Evolutionary conservation across 306 rosid genomes (phyloP), one percentile per base, ranked within the genome.

Genomic region (Hippophae tibetana): DNA sequence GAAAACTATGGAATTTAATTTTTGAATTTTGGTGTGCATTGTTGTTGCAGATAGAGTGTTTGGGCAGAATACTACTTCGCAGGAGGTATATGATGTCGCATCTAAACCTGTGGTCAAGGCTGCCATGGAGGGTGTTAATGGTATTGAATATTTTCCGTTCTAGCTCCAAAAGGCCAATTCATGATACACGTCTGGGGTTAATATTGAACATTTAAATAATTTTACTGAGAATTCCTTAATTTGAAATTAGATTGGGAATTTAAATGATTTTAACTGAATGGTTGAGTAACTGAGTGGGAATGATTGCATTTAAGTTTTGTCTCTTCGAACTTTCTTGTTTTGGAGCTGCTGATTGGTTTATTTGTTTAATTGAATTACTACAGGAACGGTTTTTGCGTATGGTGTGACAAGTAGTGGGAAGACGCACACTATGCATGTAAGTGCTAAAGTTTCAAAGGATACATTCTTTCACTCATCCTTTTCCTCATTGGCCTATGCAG

Each of bases 371-470:
- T 5, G 48, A 52, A 49, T 42, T 62, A 57, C n/a, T 61, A 82
- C 94, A 93, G 97, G 99, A 50, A 93, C 97, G 13, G 99, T 93
- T 70, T 93, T 93, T 77, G 99, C 97, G 49, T 93, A 93, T 58
- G 99, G 99, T 63, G 99, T 89, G 76, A 93, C 97, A 8, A 93
- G 99, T 69, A 93, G 99, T 72, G 99, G 99, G 52, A 93, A 93
- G 80, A 93, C 99, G 5, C 99, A 93, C 81, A 93, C 99, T 57
- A 93, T 93, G 99, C 99, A 93, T 74, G 99, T 93, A 82, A 80
- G 95, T 79, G 70, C 60, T 70, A 14, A 52, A 44, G 57, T 75
- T 54, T 47, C 18, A 46, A 56, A 31, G 54, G 27, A 45, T 53
- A 8, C 51, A 49, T 58, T 62, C 10, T 43, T 40, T 71, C 23